These are phyloP conservation scores for Adenanthera pavonina DNA, from an alignment of 306 rosid genomes.

Conservation along the genomic window DNA sequence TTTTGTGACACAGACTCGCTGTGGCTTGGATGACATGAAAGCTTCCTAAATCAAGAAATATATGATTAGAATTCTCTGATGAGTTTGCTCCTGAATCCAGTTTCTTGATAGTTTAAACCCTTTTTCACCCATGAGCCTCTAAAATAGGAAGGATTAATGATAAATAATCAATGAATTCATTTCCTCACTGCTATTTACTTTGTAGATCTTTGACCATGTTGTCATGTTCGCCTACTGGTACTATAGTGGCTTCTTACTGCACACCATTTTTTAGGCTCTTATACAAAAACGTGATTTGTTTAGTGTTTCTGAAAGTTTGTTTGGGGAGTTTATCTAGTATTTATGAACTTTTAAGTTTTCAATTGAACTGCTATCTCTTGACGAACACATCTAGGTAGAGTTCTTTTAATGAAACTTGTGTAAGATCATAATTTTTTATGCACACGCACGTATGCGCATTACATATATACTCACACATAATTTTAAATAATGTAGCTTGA, in stretches of 20 bases:
- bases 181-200: slow-evolving; percentile 24
- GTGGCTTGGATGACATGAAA: slow-evolving; percentile 91
- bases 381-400: background rate
- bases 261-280: background rate
- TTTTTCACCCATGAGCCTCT: slow-evolving; percentile 25
- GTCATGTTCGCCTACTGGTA: background rate
- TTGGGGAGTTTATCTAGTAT: background rate
- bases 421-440: background rate
- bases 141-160: slow-evolving; percentile 5
- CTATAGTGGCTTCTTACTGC: background rate
- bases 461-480: too few relatives aligned
- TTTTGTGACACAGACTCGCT: slow-evolving; percentile 65
- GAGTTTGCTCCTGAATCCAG: slow-evolving; percentile 26
- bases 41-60: slow-evolving; percentile 51
- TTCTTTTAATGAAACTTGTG: too few relatives aligned
- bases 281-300: background rate
- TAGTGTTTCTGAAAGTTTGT: background rate
- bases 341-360: background rate
- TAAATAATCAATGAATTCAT: slow-evolving; percentile 32
- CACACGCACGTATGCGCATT: too few relatives aligned
- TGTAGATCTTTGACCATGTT: background rate
- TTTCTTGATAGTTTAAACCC: slow-evolving; percentile 25
- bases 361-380: background rate
- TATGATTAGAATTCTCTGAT: slow-evolving; percentile 28
- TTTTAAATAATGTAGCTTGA: too few relatives aligned